phyloP scores from a whole-genome alignment of 1,284 basidiomycete genomes.

The Phellopilus nigrolimitatus region DNA sequence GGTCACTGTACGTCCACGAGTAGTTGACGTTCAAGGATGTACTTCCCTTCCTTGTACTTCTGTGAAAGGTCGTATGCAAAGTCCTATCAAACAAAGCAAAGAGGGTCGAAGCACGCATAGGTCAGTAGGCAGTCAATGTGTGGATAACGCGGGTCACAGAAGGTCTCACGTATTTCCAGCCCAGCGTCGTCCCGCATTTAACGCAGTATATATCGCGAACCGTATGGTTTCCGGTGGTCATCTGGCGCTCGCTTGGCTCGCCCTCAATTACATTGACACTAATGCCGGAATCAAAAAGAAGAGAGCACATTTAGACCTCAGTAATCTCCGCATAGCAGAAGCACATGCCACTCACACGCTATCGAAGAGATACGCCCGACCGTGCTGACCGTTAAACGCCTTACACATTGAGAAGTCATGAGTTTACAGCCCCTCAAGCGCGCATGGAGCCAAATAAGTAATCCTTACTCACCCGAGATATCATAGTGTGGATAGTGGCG shows the following conservation, averaged over 20 bases:
- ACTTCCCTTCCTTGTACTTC: conserved; percentile 99
- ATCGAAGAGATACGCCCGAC: conserved; percentile 90
- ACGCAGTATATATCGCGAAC: conserved; percentile 92
- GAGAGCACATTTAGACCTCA: conserved; percentile 15
- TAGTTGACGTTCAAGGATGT: conserved; percentile 91
- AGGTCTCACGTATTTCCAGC: conserved; percentile 94
- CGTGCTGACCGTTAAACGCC: conserved; percentile 94
- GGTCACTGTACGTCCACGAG: conserved; percentile 73
- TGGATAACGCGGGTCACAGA: neutral
- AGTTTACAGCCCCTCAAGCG: neutral
- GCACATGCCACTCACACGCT: conserved; percentile 62
- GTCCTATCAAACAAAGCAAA: conserved; percentile 52
- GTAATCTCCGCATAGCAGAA: conserved; percentile 8
- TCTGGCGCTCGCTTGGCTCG: conserved; percentile 84
- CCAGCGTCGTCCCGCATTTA: conserved; percentile 82
- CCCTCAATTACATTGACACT: conserved; percentile 90
- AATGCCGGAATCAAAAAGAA: conserved; percentile 12
- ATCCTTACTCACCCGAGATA: conserved; percentile 71
- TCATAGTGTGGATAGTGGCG: conserved; percentile 87
- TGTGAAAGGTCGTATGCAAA: conserved; percentile 84
- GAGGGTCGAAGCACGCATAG: conserved; percentile 10
- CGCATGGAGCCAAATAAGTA: too few relatives aligned
- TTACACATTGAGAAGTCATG: conserved; percentile 29
- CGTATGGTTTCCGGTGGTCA: conserved; percentile 96
- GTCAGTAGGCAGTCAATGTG: conserved; percentile 1